These are phyloP conservation scores for maize (Zea mays) DNA, from an alignment of 176 grass and related monocot species.

Conservation along the genomic window DNA sequence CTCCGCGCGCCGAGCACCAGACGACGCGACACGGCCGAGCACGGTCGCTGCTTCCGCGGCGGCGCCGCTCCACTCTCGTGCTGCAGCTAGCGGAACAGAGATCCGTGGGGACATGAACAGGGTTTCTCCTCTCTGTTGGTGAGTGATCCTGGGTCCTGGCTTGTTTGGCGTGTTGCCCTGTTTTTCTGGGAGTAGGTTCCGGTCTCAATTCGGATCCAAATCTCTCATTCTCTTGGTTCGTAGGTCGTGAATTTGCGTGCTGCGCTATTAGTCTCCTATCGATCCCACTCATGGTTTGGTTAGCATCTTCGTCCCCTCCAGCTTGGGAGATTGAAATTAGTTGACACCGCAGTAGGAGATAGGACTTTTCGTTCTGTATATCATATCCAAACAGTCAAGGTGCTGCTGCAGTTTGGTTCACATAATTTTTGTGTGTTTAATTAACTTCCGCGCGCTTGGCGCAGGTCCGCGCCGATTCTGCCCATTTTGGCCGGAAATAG, in stretches of 20 bases:
- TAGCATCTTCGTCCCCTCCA: background rate
- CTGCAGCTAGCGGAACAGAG: slow-evolving; percentile 2
- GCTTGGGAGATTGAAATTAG: slow-evolving; percentile 26
- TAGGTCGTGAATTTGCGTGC: background rate
- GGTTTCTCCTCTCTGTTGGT: background rate
- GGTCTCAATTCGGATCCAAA: slow-evolving; percentile 36
- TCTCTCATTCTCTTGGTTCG: slow-evolving; percentile 7
- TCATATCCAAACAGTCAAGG: background rate
- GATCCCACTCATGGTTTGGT: background rate
- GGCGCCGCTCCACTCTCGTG: background rate
- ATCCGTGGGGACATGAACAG: slow-evolving; percentile 5
- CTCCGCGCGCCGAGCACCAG: background rate
- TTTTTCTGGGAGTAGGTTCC: background rate
- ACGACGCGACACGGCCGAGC: background rate
- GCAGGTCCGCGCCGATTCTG: slow-evolving; percentile 13
- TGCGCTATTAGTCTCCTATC: background rate
- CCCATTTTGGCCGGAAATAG: slow-evolving; percentile 18
- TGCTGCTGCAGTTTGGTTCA: background rate
- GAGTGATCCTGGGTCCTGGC: slow-evolving; percentile 20
- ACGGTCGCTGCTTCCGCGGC: background rate
- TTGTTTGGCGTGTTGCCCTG: background rate
- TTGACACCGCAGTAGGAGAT: background rate
- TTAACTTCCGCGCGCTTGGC: background rate
- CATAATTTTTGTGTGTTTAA: background rate
- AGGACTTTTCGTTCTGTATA: background rate